These are phyloP conservation scores for Pistacia integerrima DNA, from an alignment of 345 rosid species.

Conservation along the genomic window DNA sequence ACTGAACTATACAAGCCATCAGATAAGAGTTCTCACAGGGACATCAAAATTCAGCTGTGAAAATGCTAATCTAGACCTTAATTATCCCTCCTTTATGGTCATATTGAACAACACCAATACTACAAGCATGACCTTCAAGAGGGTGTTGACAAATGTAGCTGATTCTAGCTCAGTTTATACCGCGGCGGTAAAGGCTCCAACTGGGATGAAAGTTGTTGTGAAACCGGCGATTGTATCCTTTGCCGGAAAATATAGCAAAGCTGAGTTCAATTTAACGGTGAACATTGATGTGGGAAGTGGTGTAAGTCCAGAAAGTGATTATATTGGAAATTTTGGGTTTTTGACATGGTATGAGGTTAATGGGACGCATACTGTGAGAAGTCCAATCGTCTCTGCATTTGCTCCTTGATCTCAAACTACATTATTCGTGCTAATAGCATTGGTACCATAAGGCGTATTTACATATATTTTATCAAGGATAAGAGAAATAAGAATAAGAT, in stretches of 20 bases:
- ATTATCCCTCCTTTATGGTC: constrained; percentile 55
- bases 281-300: constrained; percentile 30
- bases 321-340: constrained; percentile 46
- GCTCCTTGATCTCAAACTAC: constrained; percentile 16
- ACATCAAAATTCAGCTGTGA: constrained; percentile 29
- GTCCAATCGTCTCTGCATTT: constrained; percentile 51
- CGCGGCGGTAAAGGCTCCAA: constrained; percentile 29
- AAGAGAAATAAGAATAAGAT: too few species aligned
- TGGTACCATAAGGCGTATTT: too few species aligned
- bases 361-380: neutral
- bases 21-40: constrained; percentile 36
- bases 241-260: constrained; percentile 30
- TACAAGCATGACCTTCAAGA: constrained; percentile 38
- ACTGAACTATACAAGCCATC: constrained; percentile 35
- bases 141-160: constrained; percentile 41
- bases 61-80: constrained; percentile 38
- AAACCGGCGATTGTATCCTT: constrained; percentile 35
- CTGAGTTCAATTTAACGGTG: constrained; percentile 39
- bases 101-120: constrained; percentile 49
- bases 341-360: constrained; percentile 12
- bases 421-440: too few species aligned
- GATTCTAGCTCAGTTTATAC: constrained; percentile 26
- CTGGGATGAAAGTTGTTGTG: constrained; percentile 35
- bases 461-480: too few species aligned
- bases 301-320: constrained; percentile 32